phyloP scores from a whole-genome alignment of 2,329 filamentous ascomycete species.

The Aspergillus ibericus region DNA sequence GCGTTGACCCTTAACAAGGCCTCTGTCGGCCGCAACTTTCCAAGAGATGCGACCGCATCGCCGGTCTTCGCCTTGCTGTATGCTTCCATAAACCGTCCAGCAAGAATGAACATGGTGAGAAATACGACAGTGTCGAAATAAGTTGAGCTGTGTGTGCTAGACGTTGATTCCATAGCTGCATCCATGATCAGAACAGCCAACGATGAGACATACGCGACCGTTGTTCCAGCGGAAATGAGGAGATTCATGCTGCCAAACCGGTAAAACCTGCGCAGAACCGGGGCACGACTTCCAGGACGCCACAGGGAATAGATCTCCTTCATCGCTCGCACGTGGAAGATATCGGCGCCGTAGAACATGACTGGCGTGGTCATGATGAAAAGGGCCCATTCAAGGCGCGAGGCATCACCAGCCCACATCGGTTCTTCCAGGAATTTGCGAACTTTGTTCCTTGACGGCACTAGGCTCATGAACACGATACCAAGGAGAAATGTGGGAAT shows the following conservation, averaged over 20 bases:
- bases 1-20: conserved; percentile 62
- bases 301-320: conserved; percentile 79
- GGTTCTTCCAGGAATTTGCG: conserved; percentile 69
- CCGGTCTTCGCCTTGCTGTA: conserved; percentile 91
- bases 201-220: conserved; percentile 82
- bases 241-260: conserved; percentile 98
- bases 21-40: conserved; percentile 73
- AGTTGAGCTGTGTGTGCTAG: conserved; percentile 56
- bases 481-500: conserved; percentile 86
- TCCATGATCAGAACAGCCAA: conserved; percentile 72
- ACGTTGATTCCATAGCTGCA: conserved; percentile 33
- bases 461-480: conserved; percentile 85
- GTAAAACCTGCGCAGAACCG: conserved; percentile 74
- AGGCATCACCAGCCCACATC: conserved; percentile 69
- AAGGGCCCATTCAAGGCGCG: conserved; percentile 73
- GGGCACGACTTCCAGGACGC: conserved; percentile 71
- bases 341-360: conserved; percentile 81
- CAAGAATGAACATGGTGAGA: conserved; percentile 80
- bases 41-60: conserved; percentile 77
- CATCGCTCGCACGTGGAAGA: conserved; percentile 76
- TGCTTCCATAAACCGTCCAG: conserved; percentile 63
- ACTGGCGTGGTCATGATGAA: conserved; percentile 81
- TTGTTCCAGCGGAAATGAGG: conserved; percentile 84
- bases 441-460: conserved; percentile 59
- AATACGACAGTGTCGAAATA: conserved; percentile 97